Evolutionary conservation across 805 yeast species (phyloP), one percentile per base, ranked within the genome.

Genomic region (Barnettozyma salicaria): DNA sequence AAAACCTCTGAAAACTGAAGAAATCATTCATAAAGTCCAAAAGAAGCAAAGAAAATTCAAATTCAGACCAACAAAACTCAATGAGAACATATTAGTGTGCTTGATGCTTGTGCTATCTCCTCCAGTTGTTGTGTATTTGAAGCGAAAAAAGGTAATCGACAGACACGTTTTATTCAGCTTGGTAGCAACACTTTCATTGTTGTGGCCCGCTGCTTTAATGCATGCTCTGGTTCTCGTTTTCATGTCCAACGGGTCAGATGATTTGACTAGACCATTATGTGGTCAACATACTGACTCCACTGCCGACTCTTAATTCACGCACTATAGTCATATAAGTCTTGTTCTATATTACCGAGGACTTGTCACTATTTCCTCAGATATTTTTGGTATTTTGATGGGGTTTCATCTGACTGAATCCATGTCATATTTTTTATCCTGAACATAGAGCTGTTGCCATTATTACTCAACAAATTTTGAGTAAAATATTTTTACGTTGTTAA

Each of bases 401-500:
- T n/a, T n/a, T n/a, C n/a, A n/a, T n/a, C n/a, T n/a, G n/a, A n/a
- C n/a, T n/a, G n/a, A n/a, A 12, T 8, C 27, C 7, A 7, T 9
- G 14, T 25, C 23, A 18, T 18, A n/a, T 19, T 12, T n/a, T 29
- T 19, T 19, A 9, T 30, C 14, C n/a, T 11, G 10, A 13, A 12
- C 28, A 29, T 19, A 29, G 18, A 29, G 30, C 11, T 20, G 18
- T 27, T 9, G 18, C 9, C 9, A 4, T 7, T 5, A 10, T 7
- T 7, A 5, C 5, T 16, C 12, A 26, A 59, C 42, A 40, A 60
- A 60, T 7, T 60, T 55, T 1, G 63, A 58, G 34, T 60, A 58
- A 24, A 60, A 56, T 8, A 60, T 52, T 40, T 60, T 60, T 8
- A 59, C 63, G 32, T 58, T 50, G 37, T 55, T 53, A 3, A 52